phyloP scores from a whole-genome alignment of 768 basidiomycete species.

The Russula lepida region DNA sequence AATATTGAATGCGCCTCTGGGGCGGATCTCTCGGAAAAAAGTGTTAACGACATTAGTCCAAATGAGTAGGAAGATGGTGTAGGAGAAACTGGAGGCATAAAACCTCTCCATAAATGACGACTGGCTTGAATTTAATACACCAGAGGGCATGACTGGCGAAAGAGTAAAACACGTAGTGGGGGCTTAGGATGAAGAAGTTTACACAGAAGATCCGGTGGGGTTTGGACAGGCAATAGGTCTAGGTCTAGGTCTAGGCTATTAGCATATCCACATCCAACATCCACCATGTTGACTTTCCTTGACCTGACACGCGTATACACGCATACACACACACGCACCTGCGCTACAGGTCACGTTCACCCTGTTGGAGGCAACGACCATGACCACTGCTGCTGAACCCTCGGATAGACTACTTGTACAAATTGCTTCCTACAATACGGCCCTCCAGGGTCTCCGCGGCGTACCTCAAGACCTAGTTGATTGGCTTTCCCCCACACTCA shows the following conservation, averaged over 20 bases:
- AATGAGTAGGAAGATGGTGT: constrained; percentile 70
- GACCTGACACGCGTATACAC: neutral
- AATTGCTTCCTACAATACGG: constrained; percentile 87
- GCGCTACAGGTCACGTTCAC: neutral
- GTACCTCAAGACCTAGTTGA: constrained; percentile 81
- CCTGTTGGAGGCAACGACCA: neutral
- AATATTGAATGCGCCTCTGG: constrained; percentile 88
- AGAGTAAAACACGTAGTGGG: neutral
- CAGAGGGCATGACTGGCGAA: neutral
- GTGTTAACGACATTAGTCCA: constrained; percentile 80
- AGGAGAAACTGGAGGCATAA: constrained; percentile 29
- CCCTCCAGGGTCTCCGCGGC: constrained; percentile 67
- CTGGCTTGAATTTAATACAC: neutral
- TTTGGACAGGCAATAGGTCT: neutral
- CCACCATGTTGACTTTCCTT: neutral
- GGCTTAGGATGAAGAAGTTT: neutral
- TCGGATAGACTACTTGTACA: constrained; percentile 50
- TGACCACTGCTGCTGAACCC: neutral
- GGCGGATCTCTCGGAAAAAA: constrained; percentile 93
- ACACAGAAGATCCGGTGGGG: neutral
- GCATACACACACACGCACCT: neutral
- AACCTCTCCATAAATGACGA: constrained; percentile 4
- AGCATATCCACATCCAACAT: neutral
- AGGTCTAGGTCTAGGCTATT: neutral
- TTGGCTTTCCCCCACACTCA: constrained; percentile 82